phyloP scores from a whole-genome alignment of 1,284 basidiomycete genomes.

The Cryptococcus maquisensis region DNA sequence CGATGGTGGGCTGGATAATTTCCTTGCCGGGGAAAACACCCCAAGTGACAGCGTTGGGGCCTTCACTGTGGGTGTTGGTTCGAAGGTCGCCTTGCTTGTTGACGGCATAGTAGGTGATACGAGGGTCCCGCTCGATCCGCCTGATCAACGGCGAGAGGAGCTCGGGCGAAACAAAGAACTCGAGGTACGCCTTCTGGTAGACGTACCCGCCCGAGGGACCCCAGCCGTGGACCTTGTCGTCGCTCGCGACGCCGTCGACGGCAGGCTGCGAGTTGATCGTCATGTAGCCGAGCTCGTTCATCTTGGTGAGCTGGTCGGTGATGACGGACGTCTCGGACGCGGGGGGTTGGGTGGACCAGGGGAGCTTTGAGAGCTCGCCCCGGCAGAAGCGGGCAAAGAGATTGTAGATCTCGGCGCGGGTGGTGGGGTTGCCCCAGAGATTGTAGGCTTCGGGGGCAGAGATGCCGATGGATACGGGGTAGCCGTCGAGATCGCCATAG shows the following conservation, averaged over 20 bases:
- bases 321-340: conserved; percentile 84
- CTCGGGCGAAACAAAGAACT: conserved; percentile 82
- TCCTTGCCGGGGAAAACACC: conserved; percentile 98
- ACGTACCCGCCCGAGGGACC: conserved; percentile 86
- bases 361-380: conserved; percentile 67
- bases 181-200: conserved; percentile 98
- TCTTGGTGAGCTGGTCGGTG: conserved; percentile 67
- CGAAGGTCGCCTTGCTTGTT: conserved; percentile 74
- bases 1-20: conserved; percentile 91
- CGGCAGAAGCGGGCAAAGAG: conserved; percentile 81
- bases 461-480: conserved; percentile 80
- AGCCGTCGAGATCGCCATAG: conserved; percentile 94
- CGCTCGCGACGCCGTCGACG: conserved; percentile 83
- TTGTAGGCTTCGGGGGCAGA: conserved; percentile 66
- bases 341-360: conserved; percentile 91
- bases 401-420: conserved; percentile 55
- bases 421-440: conserved; percentile 81
- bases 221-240: conserved; percentile 87
- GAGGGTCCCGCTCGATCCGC: conserved; percentile 79
- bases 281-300: conserved; percentile 87
- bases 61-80: conserved; percentile 91
- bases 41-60: conserved; percentile 98
- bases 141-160: conserved; percentile 71
- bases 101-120: conserved; percentile 90
- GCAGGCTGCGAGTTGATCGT: conserved; percentile 99